Evolutionary conservation across 139 green algal genomes (phyloP).

Genomic region (Chlamydomonas applanata): DNA sequence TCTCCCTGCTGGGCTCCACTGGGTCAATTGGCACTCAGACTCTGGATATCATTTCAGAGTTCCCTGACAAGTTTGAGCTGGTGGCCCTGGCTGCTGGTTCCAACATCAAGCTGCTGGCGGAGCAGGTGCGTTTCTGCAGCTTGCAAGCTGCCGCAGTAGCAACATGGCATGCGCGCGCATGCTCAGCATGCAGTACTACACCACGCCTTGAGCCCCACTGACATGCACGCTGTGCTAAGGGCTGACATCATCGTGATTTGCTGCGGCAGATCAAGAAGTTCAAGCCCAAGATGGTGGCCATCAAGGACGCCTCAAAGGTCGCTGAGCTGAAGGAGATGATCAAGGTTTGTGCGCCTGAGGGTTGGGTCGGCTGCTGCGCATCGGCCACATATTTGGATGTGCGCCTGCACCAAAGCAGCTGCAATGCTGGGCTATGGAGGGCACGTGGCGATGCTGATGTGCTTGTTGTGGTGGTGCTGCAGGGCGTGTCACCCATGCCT

Average conservation of each 20-base stretch:
- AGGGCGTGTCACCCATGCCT: conserved; percentile 64
- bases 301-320: conserved; percentile 70
- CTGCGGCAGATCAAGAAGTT: conserved; percentile 74
- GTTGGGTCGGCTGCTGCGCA: no score
- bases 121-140: conserved; percentile 66
- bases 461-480: no score
- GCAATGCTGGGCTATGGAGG: no score
- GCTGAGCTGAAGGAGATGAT: conserved; percentile 60
- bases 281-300: conserved; percentile 85
- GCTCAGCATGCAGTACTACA: not conserved
- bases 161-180: no score
- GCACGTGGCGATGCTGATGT: no score
- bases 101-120: conserved; percentile 91
- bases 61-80: conserved; percentile 90
- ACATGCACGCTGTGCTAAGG: no score
- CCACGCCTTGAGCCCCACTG: no score
- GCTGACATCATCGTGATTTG: no score
- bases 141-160: not conserved
- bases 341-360: conserved; percentile 50
- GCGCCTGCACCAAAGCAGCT: no score
- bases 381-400: no score
- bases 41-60: conserved; percentile 95
- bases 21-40: conserved; percentile 99
- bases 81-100: conserved; percentile 89
- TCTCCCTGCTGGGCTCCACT: conserved; percentile 90